A percentile compares a stretch with the other conserved stretches of the same genome.
Conservation (phyloP, 1,284 basidiomycete genomes). For the Rhodotorula sp. region DNA sequence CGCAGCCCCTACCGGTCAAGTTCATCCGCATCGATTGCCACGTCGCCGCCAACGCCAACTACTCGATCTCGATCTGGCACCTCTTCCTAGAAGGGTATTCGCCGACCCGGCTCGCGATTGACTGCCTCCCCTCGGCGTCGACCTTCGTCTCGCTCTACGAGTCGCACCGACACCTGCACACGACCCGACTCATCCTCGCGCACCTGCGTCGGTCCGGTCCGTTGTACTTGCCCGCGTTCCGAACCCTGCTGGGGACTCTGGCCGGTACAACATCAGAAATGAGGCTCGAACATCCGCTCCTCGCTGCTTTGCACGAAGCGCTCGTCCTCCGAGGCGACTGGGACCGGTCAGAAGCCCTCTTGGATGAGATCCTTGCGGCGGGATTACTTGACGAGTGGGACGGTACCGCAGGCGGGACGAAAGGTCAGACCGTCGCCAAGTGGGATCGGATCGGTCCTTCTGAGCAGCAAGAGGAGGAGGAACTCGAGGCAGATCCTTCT, state of each 20-base stretch:
- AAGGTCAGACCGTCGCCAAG: slow-evolving; percentile 7
- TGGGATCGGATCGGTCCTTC: slow-evolving; percentile 1
- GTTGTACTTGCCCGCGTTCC: slow-evolving; percentile 44
- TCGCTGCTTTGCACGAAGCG: slow-evolving; percentile 45
- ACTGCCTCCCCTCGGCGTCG: background rate
- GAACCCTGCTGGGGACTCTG: slow-evolving; percentile 20
- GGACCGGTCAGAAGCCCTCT: slow-evolving; percentile 45
- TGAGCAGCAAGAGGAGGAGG: background rate
- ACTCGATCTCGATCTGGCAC: slow-evolving; percentile 47
- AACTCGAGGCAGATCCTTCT: slow-evolving; percentile 22
- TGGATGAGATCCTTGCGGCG: slow-evolving; percentile 34
- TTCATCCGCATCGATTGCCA: slow-evolving; percentile 49
- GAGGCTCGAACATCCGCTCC: slow-evolving; percentile 47
- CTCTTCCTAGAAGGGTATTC: slow-evolving; percentile 38
- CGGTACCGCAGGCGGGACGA: slow-evolving; percentile 18
- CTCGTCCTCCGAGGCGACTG: slow-evolving; percentile 46
- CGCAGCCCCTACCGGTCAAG: slow-evolving; percentile 34
- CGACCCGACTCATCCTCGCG: slow-evolving; percentile 47
- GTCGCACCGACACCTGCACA: slow-evolving; percentile 40
- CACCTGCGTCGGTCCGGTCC: slow-evolving; percentile 46
- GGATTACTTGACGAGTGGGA: slow-evolving; percentile 36
- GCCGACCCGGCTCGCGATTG: background rate
- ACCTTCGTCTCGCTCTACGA: background rate
- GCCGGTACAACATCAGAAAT: background rate
- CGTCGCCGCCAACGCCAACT: slow-evolving; percentile 47